A percentile compares a stretch with the other conserved stretches of the same genome.
phyloP scores from a whole-genome alignment of 2,329 filamentous ascomycete species.

The Aspergillus ruber region DNA sequence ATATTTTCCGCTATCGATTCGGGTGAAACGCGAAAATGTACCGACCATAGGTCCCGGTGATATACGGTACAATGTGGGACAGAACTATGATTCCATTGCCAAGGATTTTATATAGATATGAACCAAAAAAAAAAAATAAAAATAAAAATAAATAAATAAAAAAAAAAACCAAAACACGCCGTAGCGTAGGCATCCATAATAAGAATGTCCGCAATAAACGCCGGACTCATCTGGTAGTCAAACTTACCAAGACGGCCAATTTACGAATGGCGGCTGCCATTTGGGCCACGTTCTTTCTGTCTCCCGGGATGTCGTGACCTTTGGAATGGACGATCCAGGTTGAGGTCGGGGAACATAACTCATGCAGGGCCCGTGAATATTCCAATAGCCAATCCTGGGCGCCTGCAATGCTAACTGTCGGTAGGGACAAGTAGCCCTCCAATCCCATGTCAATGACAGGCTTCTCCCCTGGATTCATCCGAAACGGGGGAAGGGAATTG shows the following conservation, averaged over 20 bases:
- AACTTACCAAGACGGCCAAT: constrained; percentile 1
- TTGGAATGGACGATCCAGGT: constrained; percentile 21
- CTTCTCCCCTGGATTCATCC: constrained; percentile 17
- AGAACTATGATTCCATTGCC: too few relatives aligned
- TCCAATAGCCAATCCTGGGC: constrained; percentile 18
- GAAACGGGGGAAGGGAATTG: constrained; percentile 24
- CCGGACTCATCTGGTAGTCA: too few relatives aligned
- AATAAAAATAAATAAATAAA: too few relatives aligned
- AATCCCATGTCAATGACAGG: constrained; percentile 18
- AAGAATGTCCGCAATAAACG: too few relatives aligned
- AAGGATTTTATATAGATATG: too few relatives aligned
- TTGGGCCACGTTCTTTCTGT: constrained; percentile 17
- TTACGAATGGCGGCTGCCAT: constrained; percentile 19
- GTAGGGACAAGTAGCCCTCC: constrained; percentile 19
- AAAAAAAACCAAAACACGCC: too few relatives aligned
- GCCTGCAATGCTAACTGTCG: constrained; percentile 20
- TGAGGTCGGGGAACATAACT: constrained; percentile 14
- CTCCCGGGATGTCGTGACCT: constrained; percentile 22
- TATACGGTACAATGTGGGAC: too few relatives aligned
- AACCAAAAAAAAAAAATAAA: too few relatives aligned
- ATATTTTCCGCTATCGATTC: too few relatives aligned
- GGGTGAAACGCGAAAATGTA: too few relatives aligned
- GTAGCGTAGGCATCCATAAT: too few relatives aligned
- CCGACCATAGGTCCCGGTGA: too few relatives aligned
- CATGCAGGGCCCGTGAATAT: constrained; percentile 19